These are phyloP conservation scores for Fusarium acutatum DNA, from an alignment of 2,329 filamentous ascomycete genomes.

Conservation along the genomic window DNA sequence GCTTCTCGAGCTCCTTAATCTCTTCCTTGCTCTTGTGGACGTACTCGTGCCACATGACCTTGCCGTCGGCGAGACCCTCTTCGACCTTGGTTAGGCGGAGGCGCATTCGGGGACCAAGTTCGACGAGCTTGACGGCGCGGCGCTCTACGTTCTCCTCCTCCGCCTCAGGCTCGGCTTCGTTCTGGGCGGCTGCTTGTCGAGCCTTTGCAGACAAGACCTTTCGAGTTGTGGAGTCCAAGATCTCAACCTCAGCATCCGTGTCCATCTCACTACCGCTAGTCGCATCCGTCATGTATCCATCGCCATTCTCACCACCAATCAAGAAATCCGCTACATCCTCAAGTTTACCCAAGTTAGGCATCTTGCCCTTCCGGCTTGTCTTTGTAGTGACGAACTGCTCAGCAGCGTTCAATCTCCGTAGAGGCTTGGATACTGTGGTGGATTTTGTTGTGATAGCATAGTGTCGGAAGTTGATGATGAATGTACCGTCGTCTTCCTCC, in stretches of 20 bases:
- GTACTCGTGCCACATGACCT: conserved; percentile 97
- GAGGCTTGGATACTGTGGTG: conserved; percentile 82
- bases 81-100: conserved; percentile 94
- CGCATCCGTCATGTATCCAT: conserved; percentile 84
- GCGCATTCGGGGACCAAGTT: conserved; percentile 89
- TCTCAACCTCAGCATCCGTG: conserved; percentile 94
- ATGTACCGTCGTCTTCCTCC: conserved; percentile 70
- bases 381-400: conserved; percentile 75
- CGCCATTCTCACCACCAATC: conserved; percentile 78
- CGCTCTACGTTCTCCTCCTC: conserved; percentile 75
- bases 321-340: conserved; percentile 96
- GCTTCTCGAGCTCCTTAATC: conserved; percentile 78
- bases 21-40: conserved; percentile 85
- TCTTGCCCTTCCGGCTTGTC: conserved; percentile 69
- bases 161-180: conserved; percentile 54
- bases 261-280: conserved; percentile 91
- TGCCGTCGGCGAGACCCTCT: conserved; percentile 88
- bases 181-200: conserved; percentile 51
- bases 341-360: conserved; percentile 90
- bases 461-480: conserved; percentile 87
- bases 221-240: conserved; percentile 71
- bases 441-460: conserved; percentile 94
- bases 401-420: conserved; percentile 85
- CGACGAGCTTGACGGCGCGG: conserved; percentile 88
- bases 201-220: conserved; percentile 67